These are phyloP conservation scores for Speleostelium caveatum DNA, from an alignment of 78 protist species.

Conservation along the genomic window DNA sequence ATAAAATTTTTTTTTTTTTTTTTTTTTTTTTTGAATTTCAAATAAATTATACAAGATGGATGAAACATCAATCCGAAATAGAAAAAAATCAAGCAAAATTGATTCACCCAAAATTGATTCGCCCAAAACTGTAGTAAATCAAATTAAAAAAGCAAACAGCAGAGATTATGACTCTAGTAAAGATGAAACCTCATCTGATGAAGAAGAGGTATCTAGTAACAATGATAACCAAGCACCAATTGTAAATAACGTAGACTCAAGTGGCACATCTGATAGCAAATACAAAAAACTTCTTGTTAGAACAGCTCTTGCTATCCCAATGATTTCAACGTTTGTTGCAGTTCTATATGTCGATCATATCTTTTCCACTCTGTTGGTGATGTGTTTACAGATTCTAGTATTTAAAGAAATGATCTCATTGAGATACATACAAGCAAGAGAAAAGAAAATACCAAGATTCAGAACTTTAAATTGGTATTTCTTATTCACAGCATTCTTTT, in stretches of 20 bases:
- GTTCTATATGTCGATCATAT: conserved; percentile 55
- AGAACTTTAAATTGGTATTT: conserved; percentile 75
- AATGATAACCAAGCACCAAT: not conserved
- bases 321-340: conserved; percentile 45
- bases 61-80: conserved; percentile 4
- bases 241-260: conserved; percentile 23
- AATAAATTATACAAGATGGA: not conserved
- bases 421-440: conserved; percentile 43
- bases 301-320: conserved; percentile 44
- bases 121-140: not conserved
- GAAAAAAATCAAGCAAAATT: conserved; percentile 15
- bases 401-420: conserved; percentile 75
- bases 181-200: conserved; percentile 14
- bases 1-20: too few relatives aligned
- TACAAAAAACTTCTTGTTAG: conserved; percentile 54
- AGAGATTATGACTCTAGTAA: not conserved
- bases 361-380: conserved; percentile 49
- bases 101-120: not conserved
- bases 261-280: conserved; percentile 28
- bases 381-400: conserved; percentile 48
- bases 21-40: too few relatives aligned
- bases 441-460: conserved; percentile 58
- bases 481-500: conserved; percentile 77
- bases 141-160: not conserved
- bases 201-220: not conserved